These are phyloP conservation scores for Capronia coronata DNA, from an alignment of 2,329 filamentous ascomycete species.

Conservation along the genomic window DNA sequence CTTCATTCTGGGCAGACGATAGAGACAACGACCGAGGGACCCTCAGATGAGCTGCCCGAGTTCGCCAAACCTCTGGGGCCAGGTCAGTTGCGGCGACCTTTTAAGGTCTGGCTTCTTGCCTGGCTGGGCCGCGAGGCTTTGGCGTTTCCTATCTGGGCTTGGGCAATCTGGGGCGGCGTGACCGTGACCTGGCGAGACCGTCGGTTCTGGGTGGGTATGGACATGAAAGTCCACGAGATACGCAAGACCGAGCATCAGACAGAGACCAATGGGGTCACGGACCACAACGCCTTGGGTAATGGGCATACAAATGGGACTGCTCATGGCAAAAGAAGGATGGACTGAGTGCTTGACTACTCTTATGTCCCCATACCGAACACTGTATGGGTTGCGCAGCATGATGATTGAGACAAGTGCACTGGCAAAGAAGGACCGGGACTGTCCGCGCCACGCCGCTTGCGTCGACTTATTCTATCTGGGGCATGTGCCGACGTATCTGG, in stretches of 20 bases:
- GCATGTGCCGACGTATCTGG: too few species aligned
- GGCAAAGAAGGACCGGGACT: too few species aligned
- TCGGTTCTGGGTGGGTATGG: constrained; percentile 70
- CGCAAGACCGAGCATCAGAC: constrained; percentile 17
- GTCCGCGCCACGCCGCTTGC: too few species aligned
- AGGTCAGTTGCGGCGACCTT: constrained; percentile 40
- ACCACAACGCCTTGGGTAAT: neutral
- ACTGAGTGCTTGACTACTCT: neutral
- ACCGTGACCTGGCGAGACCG: constrained; percentile 83
- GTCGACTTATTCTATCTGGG: too few species aligned
- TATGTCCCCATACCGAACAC: too few species aligned
- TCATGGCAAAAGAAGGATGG: neutral
- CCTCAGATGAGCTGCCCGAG: constrained; percentile 56
- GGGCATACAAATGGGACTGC: constrained; percentile 3
- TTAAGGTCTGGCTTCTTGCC: constrained; percentile 66
- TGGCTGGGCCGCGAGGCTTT: constrained; percentile 81
- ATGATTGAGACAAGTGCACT: too few species aligned
- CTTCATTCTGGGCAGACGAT: constrained; percentile 69
- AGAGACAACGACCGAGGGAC: constrained; percentile 35
- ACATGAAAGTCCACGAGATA: constrained; percentile 70
- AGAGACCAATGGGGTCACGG: neutral
- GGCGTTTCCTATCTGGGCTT: constrained; percentile 82
- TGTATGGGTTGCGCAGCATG: too few species aligned
- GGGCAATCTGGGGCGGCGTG: constrained; percentile 81
- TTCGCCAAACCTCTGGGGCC: constrained; percentile 53